Evolutionary conservation across 495 filamentous ascomycete species (phyloP).

Genomic region (Trichoderma reesei): DNA sequence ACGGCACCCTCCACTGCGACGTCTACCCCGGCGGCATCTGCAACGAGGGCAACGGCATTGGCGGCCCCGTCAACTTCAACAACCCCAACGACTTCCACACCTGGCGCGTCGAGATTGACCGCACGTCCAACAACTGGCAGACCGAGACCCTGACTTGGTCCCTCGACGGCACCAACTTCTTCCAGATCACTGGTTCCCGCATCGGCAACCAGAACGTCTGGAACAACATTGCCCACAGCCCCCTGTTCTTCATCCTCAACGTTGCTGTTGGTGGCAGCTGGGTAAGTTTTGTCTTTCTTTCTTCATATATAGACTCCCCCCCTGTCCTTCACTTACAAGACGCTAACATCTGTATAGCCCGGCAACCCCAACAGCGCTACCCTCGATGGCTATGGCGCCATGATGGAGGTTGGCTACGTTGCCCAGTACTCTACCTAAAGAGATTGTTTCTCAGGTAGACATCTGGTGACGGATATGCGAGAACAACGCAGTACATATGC

Average conservation of each 20-base stretch:
- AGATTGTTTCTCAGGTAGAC: too few relatives aligned
- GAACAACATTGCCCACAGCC: conserved; percentile 26
- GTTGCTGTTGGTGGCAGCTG: conserved; percentile 42
- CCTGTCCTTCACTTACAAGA: conserved; percentile 9
- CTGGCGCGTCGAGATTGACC: conserved; percentile 38
- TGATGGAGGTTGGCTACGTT: conserved; percentile 41
- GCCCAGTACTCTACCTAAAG: conserved; percentile 23
- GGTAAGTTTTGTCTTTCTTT: conserved; percentile 22
- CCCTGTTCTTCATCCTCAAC: conserved; percentile 39
- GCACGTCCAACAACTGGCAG: conserved; percentile 27
- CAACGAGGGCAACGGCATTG: conserved; percentile 36
- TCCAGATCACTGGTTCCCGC: conserved; percentile 28
- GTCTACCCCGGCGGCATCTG: conserved; percentile 33
- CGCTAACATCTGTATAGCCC: conserved; percentile 21
- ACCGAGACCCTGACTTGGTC: conserved; percentile 39
- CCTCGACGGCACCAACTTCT: conserved; percentile 33
- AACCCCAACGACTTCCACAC: conserved; percentile 36
- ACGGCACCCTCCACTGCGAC: conserved; percentile 41
- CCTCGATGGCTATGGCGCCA: conserved; percentile 29
- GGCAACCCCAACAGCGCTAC: conserved; percentile 30
- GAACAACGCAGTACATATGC: background rate
- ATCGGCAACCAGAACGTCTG: conserved; percentile 29
- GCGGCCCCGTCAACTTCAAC: conserved; percentile 15
- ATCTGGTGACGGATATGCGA: background rate
- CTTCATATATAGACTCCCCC: background rate